phyloP scores from a whole-genome alignment of 768 basidiomycete species.

The Leccinum pellstonianum region DNA sequence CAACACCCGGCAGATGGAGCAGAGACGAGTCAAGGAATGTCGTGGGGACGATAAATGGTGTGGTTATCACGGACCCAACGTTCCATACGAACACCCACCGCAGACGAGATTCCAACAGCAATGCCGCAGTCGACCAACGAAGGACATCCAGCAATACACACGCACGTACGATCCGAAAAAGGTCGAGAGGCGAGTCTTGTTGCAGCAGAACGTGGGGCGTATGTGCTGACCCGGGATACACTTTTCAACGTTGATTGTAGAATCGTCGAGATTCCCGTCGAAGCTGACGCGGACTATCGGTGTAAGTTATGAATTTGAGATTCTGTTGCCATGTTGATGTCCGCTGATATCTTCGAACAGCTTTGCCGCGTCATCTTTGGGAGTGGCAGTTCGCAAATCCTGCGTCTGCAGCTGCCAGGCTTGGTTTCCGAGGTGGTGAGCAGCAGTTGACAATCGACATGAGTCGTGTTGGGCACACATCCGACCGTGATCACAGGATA shows the following conservation, averaged over 20 bases:
- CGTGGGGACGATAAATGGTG: slow-evolving; percentile 35
- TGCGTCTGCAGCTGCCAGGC: slow-evolving; percentile 51
- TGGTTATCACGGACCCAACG: slow-evolving; percentile 29
- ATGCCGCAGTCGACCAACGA: slow-evolving; percentile 45
- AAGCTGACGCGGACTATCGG: slow-evolving; percentile 61
- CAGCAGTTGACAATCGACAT: not conserved
- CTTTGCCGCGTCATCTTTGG: slow-evolving; percentile 41
- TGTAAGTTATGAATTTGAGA: slow-evolving; percentile 35
- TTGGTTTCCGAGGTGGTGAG: slow-evolving; percentile 52
- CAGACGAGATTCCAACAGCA: slow-evolving; percentile 43
- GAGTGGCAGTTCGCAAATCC: slow-evolving; percentile 67
- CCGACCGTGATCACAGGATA: slow-evolving; percentile 36
- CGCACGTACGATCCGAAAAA: slow-evolving; percentile 47
- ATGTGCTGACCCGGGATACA: not conserved
- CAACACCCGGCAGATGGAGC: slow-evolving; percentile 16
- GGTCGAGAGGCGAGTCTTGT: slow-evolving; percentile 52
- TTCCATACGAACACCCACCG: slow-evolving; percentile 37
- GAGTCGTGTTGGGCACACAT: not conserved
- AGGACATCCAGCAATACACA: slow-evolving; percentile 69
- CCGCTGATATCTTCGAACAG: slow-evolving; percentile 6
- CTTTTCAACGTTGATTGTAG: slow-evolving; percentile 33
- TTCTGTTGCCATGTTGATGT: not conserved
- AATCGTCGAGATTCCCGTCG: slow-evolving; percentile 58
- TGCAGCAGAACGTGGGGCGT: not conserved
- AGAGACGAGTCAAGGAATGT: slow-evolving; percentile 36